Conservation (phyloP, 2,329 filamentous ascomycete genomes). For the Dryadomyces quercus-mongolicae region DNA sequence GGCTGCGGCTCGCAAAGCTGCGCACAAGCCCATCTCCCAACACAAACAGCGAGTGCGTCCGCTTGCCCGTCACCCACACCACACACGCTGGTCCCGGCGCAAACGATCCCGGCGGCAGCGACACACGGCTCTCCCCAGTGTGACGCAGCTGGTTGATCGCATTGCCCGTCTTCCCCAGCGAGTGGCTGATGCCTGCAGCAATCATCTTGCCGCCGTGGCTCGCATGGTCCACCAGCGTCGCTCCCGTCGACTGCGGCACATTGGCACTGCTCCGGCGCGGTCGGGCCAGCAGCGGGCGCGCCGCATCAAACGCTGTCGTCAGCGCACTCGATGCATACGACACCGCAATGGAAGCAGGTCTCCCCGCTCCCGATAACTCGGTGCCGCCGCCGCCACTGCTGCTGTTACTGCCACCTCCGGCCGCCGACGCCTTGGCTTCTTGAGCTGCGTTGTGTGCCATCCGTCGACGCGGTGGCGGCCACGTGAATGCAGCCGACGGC, state of each 20-base stretch:
- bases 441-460: slow-evolving; percentile 21
- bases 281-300: slow-evolving; percentile 45
- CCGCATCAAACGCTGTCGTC: slow-evolving; percentile 57
- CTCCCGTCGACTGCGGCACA: slow-evolving; percentile 24
- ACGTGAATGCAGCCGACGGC: slow-evolving; percentile 69
- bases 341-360: slow-evolving; percentile 34
- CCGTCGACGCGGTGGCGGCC: slow-evolving; percentile 61
- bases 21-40: slow-evolving; percentile 55
- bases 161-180: slow-evolving; percentile 60
- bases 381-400: slow-evolving; percentile 15
- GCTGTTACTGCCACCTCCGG: background rate
- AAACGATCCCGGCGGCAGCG: slow-evolving; percentile 45
- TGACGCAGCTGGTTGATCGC: slow-evolving; percentile 60
- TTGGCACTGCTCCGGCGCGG: slow-evolving; percentile 40
- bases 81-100: slow-evolving; percentile 48
- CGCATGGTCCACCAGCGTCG: slow-evolving; percentile 44
- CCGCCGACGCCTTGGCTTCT: slow-evolving; percentile 29
- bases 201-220: slow-evolving; percentile 62
- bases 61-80: slow-evolving; percentile 51
- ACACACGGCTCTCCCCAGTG: slow-evolving; percentile 62
- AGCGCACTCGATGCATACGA: slow-evolving; percentile 60
- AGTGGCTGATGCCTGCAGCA: slow-evolving; percentile 61
- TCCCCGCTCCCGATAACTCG: slow-evolving; percentile 31
- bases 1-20: slow-evolving; percentile 48
- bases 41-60: slow-evolving; percentile 50